Base-by-base conservation (phyloP, 2,329 filamentous ascomycete genomes). In the Aspergillus novoparasiticus region DNA sequence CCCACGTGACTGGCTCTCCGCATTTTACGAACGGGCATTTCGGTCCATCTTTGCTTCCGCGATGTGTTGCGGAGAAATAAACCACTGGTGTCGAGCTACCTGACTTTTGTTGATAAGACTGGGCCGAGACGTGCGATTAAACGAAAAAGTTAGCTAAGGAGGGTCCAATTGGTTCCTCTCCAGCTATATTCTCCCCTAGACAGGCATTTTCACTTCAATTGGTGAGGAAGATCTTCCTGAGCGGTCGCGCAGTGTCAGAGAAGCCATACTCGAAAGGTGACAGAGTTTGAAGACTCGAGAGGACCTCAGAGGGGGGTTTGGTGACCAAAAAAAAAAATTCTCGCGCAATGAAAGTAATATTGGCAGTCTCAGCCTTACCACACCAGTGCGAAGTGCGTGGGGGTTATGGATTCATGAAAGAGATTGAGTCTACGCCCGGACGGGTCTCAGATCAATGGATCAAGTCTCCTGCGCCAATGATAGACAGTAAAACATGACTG, bases 1-100 rank as follows among this genome's bases (percentile, higher is more conserved):
- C 3, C 41, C 70, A 72, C 70, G 70, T 72, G 70, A 64, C 39
- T 11, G 11, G 28, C 32, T 64, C 69, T 68, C 70, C 70, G 68
- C 70, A 70, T 68, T 59, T 58, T 43, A 26, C 19, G 19, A n/a
- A n/a, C 3, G 39, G 16, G 3, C 23, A 26, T 21, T 51, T 26
- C 57, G 60, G 60, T 43, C 60, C 56, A 30, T 46, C 12, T 56
- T 19, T 57, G 58, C 30, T 58, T 66, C 62, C 63, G 56, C 36
- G 9, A 36, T 50, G 12, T 26, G 32, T 55, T 55, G 51, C 32
- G 51, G 51, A 55, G 51, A 55, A 16, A 30, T 50, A 26, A 50
- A 50, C 12, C 23, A 46, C 14, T n/a, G 26, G 26, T 28, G 46
- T 48, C 45, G 12, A 48, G 10, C 6, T 16, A 30, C 46, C 23